These are phyloP conservation scores for Fragilaria radians DNA, from an alignment of 108 stramenopile genomes.

Conservation along the genomic window DNA sequence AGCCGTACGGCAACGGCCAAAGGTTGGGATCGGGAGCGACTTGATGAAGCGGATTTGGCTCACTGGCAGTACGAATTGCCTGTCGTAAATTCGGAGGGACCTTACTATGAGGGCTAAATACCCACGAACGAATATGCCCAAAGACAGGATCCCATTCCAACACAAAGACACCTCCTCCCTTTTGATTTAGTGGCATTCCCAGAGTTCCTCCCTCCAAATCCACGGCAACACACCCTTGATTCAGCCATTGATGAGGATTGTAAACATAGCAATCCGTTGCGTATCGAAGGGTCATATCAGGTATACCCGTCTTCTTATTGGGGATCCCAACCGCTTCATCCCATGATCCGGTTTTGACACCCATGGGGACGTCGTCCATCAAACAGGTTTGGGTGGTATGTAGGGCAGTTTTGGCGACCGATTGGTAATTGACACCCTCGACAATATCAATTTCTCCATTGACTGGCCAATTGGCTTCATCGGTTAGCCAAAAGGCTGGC, in stretches of 20 bases:
- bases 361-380: conserved; percentile 75
- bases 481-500: conserved; percentile 89
- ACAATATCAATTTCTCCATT: conserved; percentile 89
- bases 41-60: conserved; percentile 21
- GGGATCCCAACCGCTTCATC: conserved; percentile 83
- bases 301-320: conserved; percentile 44
- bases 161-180: conserved; percentile 82
- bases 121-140: conserved; percentile 83
- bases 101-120: conserved; percentile 64
- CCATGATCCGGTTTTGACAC: conserved; percentile 67
- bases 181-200: conserved; percentile 71
- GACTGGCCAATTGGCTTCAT: conserved; percentile 77
- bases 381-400: conserved; percentile 65
- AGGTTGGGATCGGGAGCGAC: conserved; percentile 71
- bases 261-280: conserved; percentile 82
- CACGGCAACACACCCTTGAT: conserved; percentile 87
- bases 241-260: conserved; percentile 91
- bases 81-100: conserved; percentile 66
- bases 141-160: conserved; percentile 87
- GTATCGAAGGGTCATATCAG: conserved; percentile 37
- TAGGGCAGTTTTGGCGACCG: conserved; percentile 79
- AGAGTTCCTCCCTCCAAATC: conserved; percentile 51
- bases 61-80: conserved; percentile 51
- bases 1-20: conserved; percentile 83
- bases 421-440: conserved; percentile 78